A percentile compares a stretch with the other conserved stretches of the same genome.
Conservation (phyloP, 2,329 filamentous ascomycete species). For the Taxawa tesnikishii region DNA sequence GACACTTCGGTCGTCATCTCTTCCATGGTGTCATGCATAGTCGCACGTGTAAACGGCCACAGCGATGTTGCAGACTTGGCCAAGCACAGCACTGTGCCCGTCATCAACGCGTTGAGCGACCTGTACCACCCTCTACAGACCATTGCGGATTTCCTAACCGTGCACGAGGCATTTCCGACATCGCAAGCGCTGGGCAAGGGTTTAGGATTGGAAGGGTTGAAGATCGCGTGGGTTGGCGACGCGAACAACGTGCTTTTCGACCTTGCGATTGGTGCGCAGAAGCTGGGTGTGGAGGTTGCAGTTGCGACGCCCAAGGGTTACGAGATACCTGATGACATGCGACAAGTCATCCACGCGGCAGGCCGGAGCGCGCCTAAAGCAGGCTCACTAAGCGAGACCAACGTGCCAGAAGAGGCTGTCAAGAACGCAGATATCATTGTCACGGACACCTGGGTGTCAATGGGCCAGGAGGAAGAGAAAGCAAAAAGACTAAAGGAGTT, state of each 20-base stretch:
- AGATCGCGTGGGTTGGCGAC: slow-evolving; percentile 92
- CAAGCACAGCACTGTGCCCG: slow-evolving; percentile 34
- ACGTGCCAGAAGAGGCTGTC: slow-evolving; percentile 70
- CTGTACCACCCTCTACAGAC: slow-evolving; percentile 90
- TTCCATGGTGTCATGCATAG: slow-evolving; percentile 44
- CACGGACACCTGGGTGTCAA: slow-evolving; percentile 96
- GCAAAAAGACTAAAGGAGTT: slow-evolving; percentile 70
- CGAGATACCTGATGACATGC: slow-evolving; percentile 65
- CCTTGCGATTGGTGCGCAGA: slow-evolving; percentile 74
- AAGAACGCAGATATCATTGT: slow-evolving; percentile 80
- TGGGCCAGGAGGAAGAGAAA: slow-evolving; percentile 88
- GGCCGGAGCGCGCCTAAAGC: slow-evolving; percentile 43
- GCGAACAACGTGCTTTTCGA: slow-evolving; percentile 97
- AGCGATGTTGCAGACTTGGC: slow-evolving; percentile 35
- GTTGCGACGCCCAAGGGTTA: slow-evolving; percentile 83
- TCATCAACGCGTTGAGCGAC: slow-evolving; percentile 58
- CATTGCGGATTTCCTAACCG: slow-evolving; percentile 86
- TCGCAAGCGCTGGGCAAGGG: slow-evolving; percentile 18
- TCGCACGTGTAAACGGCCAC: slow-evolving; percentile 41
- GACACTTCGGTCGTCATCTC: slow-evolving; percentile 88
- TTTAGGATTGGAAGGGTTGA: slow-evolving; percentile 68
- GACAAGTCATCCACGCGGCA: slow-evolving; percentile 55
- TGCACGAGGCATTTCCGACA: slow-evolving; percentile 60
- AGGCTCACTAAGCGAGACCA: slow-evolving; percentile 63
- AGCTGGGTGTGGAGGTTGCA: slow-evolving; percentile 73